These are phyloP conservation scores for Mycena amicta DNA, from an alignment of 768 basidiomycete genomes.

Conservation along the genomic window DNA sequence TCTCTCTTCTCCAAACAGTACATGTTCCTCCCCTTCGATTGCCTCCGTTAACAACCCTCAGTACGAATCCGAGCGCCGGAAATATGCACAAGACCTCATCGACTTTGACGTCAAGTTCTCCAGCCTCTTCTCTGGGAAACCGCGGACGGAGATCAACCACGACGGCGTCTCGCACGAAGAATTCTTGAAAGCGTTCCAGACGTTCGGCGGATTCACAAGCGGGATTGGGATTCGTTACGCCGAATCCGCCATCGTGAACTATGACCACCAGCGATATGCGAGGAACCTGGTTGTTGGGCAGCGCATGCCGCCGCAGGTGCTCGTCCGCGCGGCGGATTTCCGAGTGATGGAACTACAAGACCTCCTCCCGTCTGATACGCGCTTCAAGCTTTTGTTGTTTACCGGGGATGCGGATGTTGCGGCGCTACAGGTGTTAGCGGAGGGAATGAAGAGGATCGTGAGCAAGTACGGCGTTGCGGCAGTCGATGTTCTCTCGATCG, in stretches of 20 bases:
- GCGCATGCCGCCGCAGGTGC: constrained; percentile 51
- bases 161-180: constrained; percentile 57
- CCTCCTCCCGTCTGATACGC: constrained; percentile 49
- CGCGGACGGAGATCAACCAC: constrained; percentile 46
- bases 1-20: constrained; percentile 54
- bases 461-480: constrained; percentile 34
- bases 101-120: constrained; percentile 69
- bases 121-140: constrained; percentile 69
- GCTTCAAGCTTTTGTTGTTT: constrained; percentile 61
- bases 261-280: constrained; percentile 40
- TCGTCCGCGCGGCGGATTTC: constrained; percentile 53
- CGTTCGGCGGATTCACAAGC: constrained; percentile 56
- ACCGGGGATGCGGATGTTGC: constrained; percentile 43
- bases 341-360: constrained; percentile 58
- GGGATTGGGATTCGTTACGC: constrained; percentile 58
- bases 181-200: constrained; percentile 55
- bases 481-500: constrained; percentile 48
- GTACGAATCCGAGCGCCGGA: constrained; percentile 71
- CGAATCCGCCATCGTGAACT: constrained; percentile 46
- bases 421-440: constrained; percentile 32
- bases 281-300: constrained; percentile 49
- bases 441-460: constrained; percentile 35
- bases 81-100: constrained; percentile 74
- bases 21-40: constrained; percentile 23
- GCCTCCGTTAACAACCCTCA: constrained; percentile 26